phyloP scores from a whole-genome alignment of 305 asterid genomes.

The Striga hermonthica region DNA sequence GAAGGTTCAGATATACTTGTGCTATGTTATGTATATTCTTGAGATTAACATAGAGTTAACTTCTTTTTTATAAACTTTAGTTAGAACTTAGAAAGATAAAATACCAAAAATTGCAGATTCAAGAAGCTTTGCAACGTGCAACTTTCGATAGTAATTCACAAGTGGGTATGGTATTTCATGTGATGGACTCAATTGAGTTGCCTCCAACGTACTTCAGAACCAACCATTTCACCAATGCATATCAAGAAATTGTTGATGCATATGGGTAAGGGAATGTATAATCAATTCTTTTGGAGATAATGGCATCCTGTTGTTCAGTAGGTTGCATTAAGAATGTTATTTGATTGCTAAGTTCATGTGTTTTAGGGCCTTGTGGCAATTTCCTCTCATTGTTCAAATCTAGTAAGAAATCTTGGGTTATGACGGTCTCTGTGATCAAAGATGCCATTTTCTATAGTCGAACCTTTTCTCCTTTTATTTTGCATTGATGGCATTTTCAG shows the following conservation, averaged over 20 bases:
- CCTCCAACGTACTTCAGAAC: conserved; percentile 96
- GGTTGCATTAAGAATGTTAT: too few relatives aligned
- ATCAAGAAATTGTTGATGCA: conserved; percentile 98
- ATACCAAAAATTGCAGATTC: conserved; percentile 56
- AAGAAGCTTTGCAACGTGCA: conserved; percentile 91
- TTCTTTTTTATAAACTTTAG: conserved; percentile 28
- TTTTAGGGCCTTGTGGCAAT: too few relatives aligned
- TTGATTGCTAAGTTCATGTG: background rate
- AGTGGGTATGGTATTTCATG: conserved; percentile 91
- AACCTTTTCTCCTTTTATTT: background rate
- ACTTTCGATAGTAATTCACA: conserved; percentile 93
- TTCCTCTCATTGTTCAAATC: background rate
- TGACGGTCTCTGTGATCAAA: background rate
- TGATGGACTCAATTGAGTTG: conserved; percentile 79
- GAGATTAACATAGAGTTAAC: conserved; percentile 14
- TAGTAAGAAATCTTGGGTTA: background rate
- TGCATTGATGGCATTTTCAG: background rate
- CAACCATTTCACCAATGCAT: conserved; percentile 72
- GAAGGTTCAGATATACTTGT: conserved; percentile 47
- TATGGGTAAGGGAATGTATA: conserved; percentile 69
- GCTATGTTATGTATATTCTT: conserved; percentile 2
- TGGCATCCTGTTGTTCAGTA: background rate
- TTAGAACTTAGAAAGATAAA: conserved; percentile 29
- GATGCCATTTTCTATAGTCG: background rate
- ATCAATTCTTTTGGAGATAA: conserved; percentile 18